Evolutionary conservation across 768 basidiomycete species (phyloP).

Genomic region (Mycena polygramma): DNA sequence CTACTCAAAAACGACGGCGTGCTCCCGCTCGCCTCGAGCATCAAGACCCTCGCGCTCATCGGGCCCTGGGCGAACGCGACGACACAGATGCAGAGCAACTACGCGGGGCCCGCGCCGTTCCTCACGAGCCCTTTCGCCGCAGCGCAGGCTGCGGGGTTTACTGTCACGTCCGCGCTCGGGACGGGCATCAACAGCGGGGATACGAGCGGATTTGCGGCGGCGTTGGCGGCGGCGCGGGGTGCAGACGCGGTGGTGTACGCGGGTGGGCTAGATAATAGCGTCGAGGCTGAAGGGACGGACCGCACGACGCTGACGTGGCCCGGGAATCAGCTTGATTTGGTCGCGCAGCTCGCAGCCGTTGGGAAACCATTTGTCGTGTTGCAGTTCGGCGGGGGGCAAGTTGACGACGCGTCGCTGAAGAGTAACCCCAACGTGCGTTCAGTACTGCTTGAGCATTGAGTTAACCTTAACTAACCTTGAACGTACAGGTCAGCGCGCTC

Average conservation of each 20-base stretch:
- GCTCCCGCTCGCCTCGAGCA: slow-evolving; percentile 61
- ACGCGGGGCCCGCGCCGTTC: slow-evolving; percentile 67
- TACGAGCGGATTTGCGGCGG: slow-evolving; percentile 62
- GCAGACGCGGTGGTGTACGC: slow-evolving; percentile 66
- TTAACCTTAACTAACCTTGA: too few relatives aligned
- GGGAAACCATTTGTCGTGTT: slow-evolving; percentile 66
- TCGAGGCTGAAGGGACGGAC: slow-evolving; percentile 65
- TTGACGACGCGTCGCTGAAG: slow-evolving; percentile 63
- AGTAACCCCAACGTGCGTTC: slow-evolving; percentile 52
- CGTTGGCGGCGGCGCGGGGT: slow-evolving; percentile 59
- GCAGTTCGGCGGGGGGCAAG: slow-evolving; percentile 70
- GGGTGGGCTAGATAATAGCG: slow-evolving; percentile 64
- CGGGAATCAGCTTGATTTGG: slow-evolving; percentile 64
- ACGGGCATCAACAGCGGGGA: slow-evolving; percentile 52
- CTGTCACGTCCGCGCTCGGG: slow-evolving; percentile 57
- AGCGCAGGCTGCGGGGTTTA: slow-evolving; percentile 60
- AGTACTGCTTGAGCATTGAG: too few relatives aligned
- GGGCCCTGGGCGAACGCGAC: slow-evolving; percentile 73
- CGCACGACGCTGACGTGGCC: slow-evolving; percentile 66
- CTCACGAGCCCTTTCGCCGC: slow-evolving; percentile 66
- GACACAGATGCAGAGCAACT: slow-evolving; percentile 69
- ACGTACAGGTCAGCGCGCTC: slow-evolving; percentile 63
- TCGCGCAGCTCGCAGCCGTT: slow-evolving; percentile 56
- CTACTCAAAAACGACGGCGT: slow-evolving; percentile 73
- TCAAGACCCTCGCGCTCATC: slow-evolving; percentile 66